Evolutionary conservation across 176 grass and related monocot genomes (phyloP), one percentile per base, ranked within the genome.

Genomic region (Oryza australiensis): DNA sequence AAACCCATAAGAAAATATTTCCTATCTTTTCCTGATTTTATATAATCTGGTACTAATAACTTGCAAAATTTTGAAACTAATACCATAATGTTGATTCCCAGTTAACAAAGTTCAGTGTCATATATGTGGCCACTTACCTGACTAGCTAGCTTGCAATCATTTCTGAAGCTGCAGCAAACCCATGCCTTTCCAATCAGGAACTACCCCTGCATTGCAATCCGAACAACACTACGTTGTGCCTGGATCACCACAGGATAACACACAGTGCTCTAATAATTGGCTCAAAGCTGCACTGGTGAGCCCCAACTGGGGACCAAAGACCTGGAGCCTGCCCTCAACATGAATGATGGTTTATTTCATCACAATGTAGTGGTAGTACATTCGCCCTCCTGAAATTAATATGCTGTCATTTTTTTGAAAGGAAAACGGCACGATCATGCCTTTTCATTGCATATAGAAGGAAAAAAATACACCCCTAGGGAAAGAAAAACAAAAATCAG

Each of bases 221-320:
- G 29, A 83, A 79, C 46, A 83, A 79, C 88, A 86, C 88, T 81
- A 90, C 40, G 41, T 64, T 74, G 74, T 90, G 88, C 79, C 88
- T 78, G 74, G 88, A 86, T 86, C 88, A 86, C 24, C 64, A 42
- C 9, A 62, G 88, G 64, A 49, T 86, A 18, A 37, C 78, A 86
- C 78, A 86, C 68, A 80, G 77, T 65, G 27, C 83, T 72, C 46
- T 83, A 86, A 82, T 90, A 90, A 90, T 86, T 90, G 84, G 55
- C 79, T 51, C 62, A 90, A 86, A 90, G 88, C 74, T 73, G 83
- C 34, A 1, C 73, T 49, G 14, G 83, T 86, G 83, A 77, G 68
- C 74, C 73, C 33, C 42, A 3, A 16, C 26, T 72, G 57, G 23
- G 37, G 64, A 27, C 55, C 30, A 48, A 65, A 63, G 49, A 78